A percentile compares a stretch with the other conserved stretches of the same genome.
Evolutionary conservation across 1,284 basidiomycete species (phyloP).

Genomic region (Ceratobasidium sp.): DNA sequence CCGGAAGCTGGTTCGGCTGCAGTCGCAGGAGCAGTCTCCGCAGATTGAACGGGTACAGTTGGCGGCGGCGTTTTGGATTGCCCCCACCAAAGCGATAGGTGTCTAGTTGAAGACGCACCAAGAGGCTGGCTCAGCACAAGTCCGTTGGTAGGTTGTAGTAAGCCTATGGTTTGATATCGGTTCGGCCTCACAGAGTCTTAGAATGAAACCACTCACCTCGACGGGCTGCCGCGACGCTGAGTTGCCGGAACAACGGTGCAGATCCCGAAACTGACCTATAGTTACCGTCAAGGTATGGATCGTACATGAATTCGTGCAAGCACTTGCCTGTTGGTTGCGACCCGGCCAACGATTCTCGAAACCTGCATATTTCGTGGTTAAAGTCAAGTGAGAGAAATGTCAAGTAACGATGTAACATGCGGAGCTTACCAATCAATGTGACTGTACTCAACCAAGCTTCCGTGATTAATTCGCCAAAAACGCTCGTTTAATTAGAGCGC

Average conservation of each 20-base stretch:
- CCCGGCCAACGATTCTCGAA: neutral
- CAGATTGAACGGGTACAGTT: neutral
- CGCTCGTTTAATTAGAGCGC: too few species aligned
- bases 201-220: conserved; percentile 3
- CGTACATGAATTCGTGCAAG: neutral
- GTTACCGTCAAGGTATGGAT: neutral
- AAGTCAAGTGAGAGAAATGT: neutral
- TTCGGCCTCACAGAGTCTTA: neutral
- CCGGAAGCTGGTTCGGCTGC: neutral
- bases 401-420: conserved; percentile 13
- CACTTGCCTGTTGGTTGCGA: neutral
- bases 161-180: neutral
- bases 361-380: conserved; percentile 30
- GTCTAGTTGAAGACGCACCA: neutral
- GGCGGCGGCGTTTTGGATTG: conserved; percentile 21
- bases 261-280: neutral
- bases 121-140: neutral
- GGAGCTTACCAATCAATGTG: neutral
- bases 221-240: conserved; percentile 9
- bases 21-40: neutral
- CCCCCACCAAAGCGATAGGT: conserved; percentile 32
- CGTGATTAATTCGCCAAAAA: too few species aligned
- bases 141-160: neutral
- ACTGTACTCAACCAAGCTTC: conserved; percentile 11
- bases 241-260: neutral